These are phyloP conservation scores for Colletotrichum neosansevieriae DNA, from an alignment of 2,329 filamentous ascomycete genomes.

Conservation along the genomic window DNA sequence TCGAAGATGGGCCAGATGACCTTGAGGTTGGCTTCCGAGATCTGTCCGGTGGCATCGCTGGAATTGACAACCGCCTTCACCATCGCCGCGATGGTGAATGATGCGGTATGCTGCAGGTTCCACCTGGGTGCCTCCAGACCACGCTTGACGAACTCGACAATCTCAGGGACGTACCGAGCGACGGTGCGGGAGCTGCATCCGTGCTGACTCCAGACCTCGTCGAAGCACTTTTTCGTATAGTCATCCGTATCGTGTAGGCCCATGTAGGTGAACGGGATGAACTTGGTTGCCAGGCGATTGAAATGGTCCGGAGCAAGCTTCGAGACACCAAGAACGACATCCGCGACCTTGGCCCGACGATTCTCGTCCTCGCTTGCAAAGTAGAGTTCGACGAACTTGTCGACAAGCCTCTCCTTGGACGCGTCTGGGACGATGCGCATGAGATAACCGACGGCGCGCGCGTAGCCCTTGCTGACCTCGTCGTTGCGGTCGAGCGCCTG, in stretches of 20 bases:
- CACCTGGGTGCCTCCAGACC: slow-evolving; percentile 86
- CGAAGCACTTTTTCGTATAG: slow-evolving; percentile 82
- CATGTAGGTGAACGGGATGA: slow-evolving; percentile 90
- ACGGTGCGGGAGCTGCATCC: slow-evolving; percentile 88
- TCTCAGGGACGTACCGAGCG: slow-evolving; percentile 86
- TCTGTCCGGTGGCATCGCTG: slow-evolving; percentile 66
- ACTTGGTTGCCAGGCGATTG: slow-evolving; percentile 76
- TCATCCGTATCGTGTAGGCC: slow-evolving; percentile 87
- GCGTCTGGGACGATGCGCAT: slow-evolving; percentile 69
- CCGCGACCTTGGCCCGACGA: slow-evolving; percentile 80
- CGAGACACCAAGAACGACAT: slow-evolving; percentile 84
- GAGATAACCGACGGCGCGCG: slow-evolving; percentile 87
- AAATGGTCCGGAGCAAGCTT: slow-evolving; percentile 93
- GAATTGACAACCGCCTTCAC: slow-evolving; percentile 74
- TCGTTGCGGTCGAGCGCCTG: slow-evolving; percentile 92
- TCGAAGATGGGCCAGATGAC: slow-evolving; percentile 87
- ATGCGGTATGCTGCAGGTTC: slow-evolving; percentile 90
- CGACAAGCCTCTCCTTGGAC: slow-evolving; percentile 63
- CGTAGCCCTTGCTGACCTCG: slow-evolving; percentile 91
- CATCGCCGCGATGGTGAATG: slow-evolving; percentile 82
- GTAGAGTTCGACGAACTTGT: slow-evolving; percentile 76
- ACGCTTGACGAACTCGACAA: slow-evolving; percentile 74
- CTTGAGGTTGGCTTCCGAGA: slow-evolving; percentile 70
- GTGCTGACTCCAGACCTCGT: slow-evolving; percentile 89
- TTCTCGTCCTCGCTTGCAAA: slow-evolving; percentile 83